Evolutionary conservation across 257 asterid genomes (phyloP).

Genomic region (Solanum paucissectum): DNA sequence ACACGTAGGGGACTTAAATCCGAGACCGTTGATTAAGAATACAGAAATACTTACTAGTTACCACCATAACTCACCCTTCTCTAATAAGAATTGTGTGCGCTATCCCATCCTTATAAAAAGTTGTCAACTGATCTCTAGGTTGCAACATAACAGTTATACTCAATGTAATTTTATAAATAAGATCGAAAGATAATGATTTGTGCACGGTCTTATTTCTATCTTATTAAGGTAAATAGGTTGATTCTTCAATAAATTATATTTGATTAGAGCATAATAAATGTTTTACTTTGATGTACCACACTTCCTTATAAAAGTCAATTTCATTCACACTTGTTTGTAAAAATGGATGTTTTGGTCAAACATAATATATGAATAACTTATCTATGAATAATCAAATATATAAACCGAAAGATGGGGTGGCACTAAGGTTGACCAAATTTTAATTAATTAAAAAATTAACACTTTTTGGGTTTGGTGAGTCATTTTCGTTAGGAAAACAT

Average conservation of each 20-base stretch:
- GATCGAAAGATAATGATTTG: too few species aligned
- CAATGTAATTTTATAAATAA: too few species aligned
- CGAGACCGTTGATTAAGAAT: accelerated
- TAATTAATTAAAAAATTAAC: not conserved
- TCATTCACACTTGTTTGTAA: not conserved
- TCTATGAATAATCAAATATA: not conserved
- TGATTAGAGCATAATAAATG: not conserved
- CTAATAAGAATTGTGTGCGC: not conserved
- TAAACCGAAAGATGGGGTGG: not conserved
- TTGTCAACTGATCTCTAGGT: not conserved
- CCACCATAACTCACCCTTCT: not conserved
- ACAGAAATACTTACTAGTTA: too few species aligned
- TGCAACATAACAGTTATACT: not conserved
- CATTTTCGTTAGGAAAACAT: not conserved
- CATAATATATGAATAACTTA: not conserved
- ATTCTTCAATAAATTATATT: not conserved
- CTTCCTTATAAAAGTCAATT: not conserved
- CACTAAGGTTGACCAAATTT: not conserved
- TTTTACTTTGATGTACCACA: not conserved
- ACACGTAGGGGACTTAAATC: too few species aligned
- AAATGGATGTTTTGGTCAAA: not conserved
- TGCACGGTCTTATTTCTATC: not conserved
- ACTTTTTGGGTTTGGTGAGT: not conserved
- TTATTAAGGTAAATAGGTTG: not conserved
- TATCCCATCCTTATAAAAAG: too few species aligned